Percentiles rank a stretch among this genome's conserved stretches.
These are phyloP conservation scores for Candida ponderosae DNA, from an alignment of 805 yeast genomes.

Conservation along the genomic window DNA sequence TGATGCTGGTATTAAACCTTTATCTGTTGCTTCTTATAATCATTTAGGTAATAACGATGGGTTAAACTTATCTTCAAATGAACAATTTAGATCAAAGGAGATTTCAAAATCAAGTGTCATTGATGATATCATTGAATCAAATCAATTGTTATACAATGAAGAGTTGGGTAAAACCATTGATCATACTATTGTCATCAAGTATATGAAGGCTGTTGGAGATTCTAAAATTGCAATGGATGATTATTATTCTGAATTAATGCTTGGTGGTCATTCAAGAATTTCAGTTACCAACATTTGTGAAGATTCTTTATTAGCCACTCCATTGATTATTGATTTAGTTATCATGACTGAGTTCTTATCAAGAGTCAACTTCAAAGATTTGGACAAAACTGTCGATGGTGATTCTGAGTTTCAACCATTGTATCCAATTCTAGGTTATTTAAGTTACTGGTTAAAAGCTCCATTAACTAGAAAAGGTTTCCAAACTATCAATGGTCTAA, in stretches of 20 bases:
- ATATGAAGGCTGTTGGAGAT: constrained; percentile 91
- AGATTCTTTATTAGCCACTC: constrained; percentile 91
- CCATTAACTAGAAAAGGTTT: constrained; percentile 89
- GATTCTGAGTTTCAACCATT: constrained; percentile 49
- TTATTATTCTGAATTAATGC: constrained; percentile 92
- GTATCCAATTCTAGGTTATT: constrained; percentile 79
- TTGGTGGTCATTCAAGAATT: constrained; percentile 94
- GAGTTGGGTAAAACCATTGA: constrained; percentile 73
- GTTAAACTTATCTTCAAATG: constrained; percentile 81
- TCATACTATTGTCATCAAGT: constrained; percentile 93
- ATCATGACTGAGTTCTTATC: constrained; percentile 86
- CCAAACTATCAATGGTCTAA: constrained; percentile 86
- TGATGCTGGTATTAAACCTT: constrained; percentile 95
- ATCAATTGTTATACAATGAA: constrained; percentile 75
- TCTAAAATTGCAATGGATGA: constrained; percentile 98
- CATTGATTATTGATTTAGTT: constrained; percentile 85
- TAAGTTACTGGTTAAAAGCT: constrained; percentile 95
- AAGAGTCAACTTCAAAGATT: constrained; percentile 71
- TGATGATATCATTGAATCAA: constrained; percentile 88
- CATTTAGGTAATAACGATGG: constrained; percentile 98
- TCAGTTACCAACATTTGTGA: constrained; percentile 94
- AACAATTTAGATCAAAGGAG: constrained; percentile 93
- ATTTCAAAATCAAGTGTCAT: constrained; percentile 89
- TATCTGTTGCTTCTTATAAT: constrained; percentile 91
- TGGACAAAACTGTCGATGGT: constrained; percentile 15